Base-by-base conservation (phyloP, 371 early-diverging fungal genomes). In the Saksenaea oblongispora region DNA sequence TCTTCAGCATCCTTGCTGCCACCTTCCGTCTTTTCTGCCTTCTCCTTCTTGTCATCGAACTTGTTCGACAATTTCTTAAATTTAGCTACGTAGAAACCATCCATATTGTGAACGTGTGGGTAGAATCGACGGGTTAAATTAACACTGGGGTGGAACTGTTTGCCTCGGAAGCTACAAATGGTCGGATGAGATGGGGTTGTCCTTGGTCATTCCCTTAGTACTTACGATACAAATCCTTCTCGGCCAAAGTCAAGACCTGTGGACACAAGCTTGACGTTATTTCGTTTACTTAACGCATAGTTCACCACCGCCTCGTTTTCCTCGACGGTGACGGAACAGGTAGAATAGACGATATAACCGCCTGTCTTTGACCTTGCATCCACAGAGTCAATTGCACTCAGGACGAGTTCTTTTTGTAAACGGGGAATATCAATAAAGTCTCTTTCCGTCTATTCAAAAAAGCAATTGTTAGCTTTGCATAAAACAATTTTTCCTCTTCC, bases 41-140 rank as follows among this genome's bases (percentile, higher is more conserved):
- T 69, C 28, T 75, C 79, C 67, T 80, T 76, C 39, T 59, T 65
- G n/a, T 71, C 75, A 34, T 72, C 74, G 47, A 80, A 80, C 76
- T 87, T 90, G 82, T 91, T 91, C 66, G 89, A 87, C 42, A 89
- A 60, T 78, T 97, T 95, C 79, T 93, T 91, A 75, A 99, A 92
- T 69, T 99, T 99, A 44, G 98, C 96, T 24, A 99, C 97, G 78
- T 87, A 99, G 89, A 99, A 99, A 59, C 99, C 99, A 80, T 99
- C 99, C 98, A 99, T 98, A 79, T 99, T 99, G 79, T 99, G 96
- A 26, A 95, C 90, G 76, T 99, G 99, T 34, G 99, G 99, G 80
- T 98, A 99, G 83, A 93, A 95, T 62, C 99, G 87, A 59, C 95
- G 86, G 0, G 98, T 93, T 61, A 94, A 74, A 34, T 85, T 85